These are phyloP conservation scores for Aspergillus neotritici DNA, from an alignment of 2,329 filamentous ascomycete genomes.

Conservation along the genomic window DNA sequence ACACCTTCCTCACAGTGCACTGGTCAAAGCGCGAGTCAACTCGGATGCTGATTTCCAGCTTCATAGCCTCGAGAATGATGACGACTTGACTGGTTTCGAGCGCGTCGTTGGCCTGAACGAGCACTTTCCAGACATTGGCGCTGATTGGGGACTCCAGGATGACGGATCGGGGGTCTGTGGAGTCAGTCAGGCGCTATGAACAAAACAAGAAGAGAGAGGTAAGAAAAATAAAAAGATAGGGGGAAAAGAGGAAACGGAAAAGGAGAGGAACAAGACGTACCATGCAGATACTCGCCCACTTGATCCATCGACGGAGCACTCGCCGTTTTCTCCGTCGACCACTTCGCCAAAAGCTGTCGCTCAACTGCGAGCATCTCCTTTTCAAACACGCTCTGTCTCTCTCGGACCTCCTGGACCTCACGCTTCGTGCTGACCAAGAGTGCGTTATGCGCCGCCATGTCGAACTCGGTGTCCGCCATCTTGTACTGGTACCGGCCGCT, in stretches of 20 bases:
- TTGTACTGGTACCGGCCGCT: conserved; percentile 2
- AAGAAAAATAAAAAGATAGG: no score
- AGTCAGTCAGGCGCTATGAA: background rate
- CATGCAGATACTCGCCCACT: background rate
- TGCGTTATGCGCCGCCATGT: conserved; percentile 1
- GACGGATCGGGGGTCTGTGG: background rate
- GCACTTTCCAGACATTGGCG: background rate
- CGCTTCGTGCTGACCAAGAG: background rate
- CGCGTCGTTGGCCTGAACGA: background rate
- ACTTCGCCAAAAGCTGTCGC: background rate
- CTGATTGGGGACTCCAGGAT: background rate
- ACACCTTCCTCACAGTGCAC: background rate
- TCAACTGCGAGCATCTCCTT: background rate
- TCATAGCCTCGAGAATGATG: background rate
- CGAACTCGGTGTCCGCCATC: conserved; percentile 4
- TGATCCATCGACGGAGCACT: background rate
- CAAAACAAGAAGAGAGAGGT: no score
- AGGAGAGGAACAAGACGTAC: background rate
- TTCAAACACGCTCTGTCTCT: background rate
- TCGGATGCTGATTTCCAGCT: background rate
- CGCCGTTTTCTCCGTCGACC: background rate
- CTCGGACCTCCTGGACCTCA: background rate
- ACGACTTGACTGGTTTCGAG: background rate
- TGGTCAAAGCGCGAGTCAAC: background rate
- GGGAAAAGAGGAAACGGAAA: no score